Evolutionary conservation across 2,329 filamentous ascomycete genomes (phyloP).

Genomic region (Pseudogymnoascus sp.): DNA sequence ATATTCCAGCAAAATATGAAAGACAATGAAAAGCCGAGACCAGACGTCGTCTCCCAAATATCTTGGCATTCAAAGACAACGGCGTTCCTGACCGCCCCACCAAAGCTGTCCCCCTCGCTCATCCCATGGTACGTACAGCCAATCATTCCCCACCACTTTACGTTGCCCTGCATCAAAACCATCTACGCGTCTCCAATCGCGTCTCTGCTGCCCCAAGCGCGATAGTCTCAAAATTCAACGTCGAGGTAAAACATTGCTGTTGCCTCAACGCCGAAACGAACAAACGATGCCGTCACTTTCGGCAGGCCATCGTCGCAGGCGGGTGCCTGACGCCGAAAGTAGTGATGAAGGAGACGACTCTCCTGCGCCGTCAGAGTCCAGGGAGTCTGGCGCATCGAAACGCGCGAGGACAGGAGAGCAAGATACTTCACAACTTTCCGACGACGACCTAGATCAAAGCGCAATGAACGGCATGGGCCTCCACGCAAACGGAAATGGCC

Average conservation of each 20-base stretch:
- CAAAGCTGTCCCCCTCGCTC: neutral
- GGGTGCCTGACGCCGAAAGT: neutral
- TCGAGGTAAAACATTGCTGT: neutral
- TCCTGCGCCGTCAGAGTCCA: neutral
- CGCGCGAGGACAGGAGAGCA: neutral
- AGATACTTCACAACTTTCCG: neutral
- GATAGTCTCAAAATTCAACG: conserved; percentile 1
- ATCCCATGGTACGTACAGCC: neutral
- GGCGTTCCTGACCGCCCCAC: neutral
- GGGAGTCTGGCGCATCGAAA: neutral
- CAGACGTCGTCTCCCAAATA: neutral
- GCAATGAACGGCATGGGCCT: neutral
- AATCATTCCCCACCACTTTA: conserved; percentile 5
- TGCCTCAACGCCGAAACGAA: conserved; percentile 1
- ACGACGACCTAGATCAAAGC: conserved; percentile 3
- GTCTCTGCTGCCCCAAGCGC: conserved; percentile 1
- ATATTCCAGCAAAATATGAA: neutral
- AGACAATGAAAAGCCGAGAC: neutral
- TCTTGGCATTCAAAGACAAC: neutral
- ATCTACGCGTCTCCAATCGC: conserved; percentile 1
- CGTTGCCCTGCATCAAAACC: neutral
- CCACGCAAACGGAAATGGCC: neutral
- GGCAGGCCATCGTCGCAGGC: neutral
- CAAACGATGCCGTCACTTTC: conserved; percentile 6
- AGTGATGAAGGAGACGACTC: neutral